Evolutionary conservation across 2,329 filamentous ascomycete genomes (phyloP).

Genomic region (Aureobasidium sp.): DNA sequence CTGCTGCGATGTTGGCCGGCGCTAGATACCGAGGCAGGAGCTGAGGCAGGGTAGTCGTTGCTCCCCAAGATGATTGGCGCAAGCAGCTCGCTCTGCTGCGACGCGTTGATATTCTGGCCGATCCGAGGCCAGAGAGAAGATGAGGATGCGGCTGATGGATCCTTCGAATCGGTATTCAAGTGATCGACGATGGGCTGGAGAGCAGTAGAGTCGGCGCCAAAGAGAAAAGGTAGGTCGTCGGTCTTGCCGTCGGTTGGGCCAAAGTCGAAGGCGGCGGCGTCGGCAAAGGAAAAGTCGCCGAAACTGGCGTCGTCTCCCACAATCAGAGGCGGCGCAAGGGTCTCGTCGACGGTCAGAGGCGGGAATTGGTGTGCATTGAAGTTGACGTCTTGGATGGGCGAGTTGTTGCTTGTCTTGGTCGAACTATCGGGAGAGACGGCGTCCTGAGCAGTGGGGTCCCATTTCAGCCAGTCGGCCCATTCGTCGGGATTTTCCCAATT

Average conservation of each 20-base stretch:
- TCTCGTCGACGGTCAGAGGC: constrained; percentile 21
- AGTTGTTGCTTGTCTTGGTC: constrained; percentile 30
- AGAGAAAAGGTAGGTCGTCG: constrained; percentile 17
- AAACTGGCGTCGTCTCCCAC: constrained; percentile 28
- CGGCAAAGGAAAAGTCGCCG: constrained; percentile 23
- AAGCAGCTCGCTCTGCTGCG: constrained; percentile 7
- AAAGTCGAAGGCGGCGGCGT: constrained; percentile 27
- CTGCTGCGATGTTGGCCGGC: constrained; percentile 18
- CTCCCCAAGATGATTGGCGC: constrained; percentile 5
- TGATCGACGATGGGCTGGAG: constrained; percentile 20
- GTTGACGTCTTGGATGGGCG: constrained; percentile 27
- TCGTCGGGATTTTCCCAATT: constrained; percentile 25
- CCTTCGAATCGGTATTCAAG: constrained; percentile 20
- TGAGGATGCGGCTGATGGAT: constrained; percentile 5
- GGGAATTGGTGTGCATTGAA: constrained; percentile 22
- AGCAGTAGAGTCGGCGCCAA: constrained; percentile 16
- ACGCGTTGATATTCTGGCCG: constrained; percentile 7
- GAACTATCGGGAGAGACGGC: constrained; percentile 29
- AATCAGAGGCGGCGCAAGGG: constrained; percentile 28
- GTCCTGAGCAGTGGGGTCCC: constrained; percentile 33
- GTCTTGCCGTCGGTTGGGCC: constrained; percentile 16
- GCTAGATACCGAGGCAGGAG: not conserved
- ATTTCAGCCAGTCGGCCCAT: constrained; percentile 45
- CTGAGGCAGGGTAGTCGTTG: constrained; percentile 15
- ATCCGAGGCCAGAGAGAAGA: not conserved